A percentile compares a stretch with the other conserved stretches of the same genome.
Conservation (phyloP, 192 early-diverging fungal genomes). For the Dimargaris verticillata region DNA sequence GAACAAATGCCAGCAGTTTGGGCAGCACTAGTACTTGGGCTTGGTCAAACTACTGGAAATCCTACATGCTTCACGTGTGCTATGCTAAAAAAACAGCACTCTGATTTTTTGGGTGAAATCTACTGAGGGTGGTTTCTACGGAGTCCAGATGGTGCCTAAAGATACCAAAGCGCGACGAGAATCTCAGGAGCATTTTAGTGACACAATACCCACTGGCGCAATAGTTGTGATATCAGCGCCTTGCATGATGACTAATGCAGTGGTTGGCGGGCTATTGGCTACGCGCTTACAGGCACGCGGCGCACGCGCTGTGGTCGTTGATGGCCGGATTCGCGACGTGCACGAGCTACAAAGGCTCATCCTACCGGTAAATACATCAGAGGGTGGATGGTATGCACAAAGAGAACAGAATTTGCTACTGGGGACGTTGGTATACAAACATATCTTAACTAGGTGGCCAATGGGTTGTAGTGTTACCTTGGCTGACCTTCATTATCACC, state of each 20-base stretch:
- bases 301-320: conserved; percentile 24
- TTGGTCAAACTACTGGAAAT: background rate
- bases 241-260: conserved; percentile 22
- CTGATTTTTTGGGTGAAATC: no score
- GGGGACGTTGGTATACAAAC: background rate
- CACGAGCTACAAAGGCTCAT: conserved; percentile 20
- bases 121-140: no score
- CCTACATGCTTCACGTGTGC: background rate
- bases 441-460: background rate
- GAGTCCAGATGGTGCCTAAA: no score
- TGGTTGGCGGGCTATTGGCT: conserved; percentile 34
- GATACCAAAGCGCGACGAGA: no score
- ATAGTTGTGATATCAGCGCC: conserved; percentile 28
- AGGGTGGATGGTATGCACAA: background rate
- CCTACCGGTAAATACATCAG: conserved; percentile 3
- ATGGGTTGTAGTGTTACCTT: background rate
- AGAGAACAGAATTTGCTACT: background rate
- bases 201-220: conserved; percentile 16
- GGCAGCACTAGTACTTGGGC: background rate
- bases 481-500: background rate
- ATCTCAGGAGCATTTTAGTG: conserved; percentile 19
- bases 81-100: background rate
- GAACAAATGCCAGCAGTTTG: background rate
- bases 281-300: conserved; percentile 20
- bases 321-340: conserved; percentile 29